Evolutionary conservation across 768 basidiomycete species (phyloP), one percentile per base, ranked within the genome.

Genomic region (Serendipita sp.): DNA sequence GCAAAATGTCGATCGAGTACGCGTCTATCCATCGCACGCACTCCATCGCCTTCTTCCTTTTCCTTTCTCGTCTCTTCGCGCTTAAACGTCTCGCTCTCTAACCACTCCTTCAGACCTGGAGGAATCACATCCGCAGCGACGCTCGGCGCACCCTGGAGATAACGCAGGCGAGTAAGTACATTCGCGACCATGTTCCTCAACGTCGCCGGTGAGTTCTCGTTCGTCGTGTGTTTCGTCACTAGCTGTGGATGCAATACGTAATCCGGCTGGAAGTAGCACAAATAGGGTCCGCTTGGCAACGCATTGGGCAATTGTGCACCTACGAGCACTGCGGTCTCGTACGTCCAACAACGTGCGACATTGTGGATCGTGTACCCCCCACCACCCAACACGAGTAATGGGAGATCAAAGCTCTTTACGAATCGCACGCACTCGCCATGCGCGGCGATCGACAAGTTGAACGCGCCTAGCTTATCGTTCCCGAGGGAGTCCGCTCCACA

Each of bases 361-460:
- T 95, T 95, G 48, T 94, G 88, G 84, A 99, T 95, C 2, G 96
- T 99, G 74, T 99, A 99, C 0, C 96, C 96, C 7, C 96, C 96
- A 32, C 96, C 96, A 13, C 96, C 96, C 30, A 99, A 83, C 24
- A 99, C 79, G 10, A 99, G 77, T n/a, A 98, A 74, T 1, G 96
- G 96, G 58, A 91, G 87, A 72, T 90, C 88, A 76, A 98, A 96
- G 0, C 90, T 92, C 73, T 98, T 96, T 63, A 99, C 90, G 73
- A 95, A 98, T 70, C 86, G 87, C 45, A 98, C 95, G 69, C 96
- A 54, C 71, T 34, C 64, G 88, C 90, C 92, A 73, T 86, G 81
- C 95, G n/a, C n/a, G n/a, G n/a, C n/a, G n/a, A 99, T 98, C 0
- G 94, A 96, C 48, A 99, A 76, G 72, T 99, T 99, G 70, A 99